Evolutionary conservation across 129 eudicot species (phyloP), one percentile per base, ranked within the genome.

Genomic region (Tagetes erecta): DNA sequence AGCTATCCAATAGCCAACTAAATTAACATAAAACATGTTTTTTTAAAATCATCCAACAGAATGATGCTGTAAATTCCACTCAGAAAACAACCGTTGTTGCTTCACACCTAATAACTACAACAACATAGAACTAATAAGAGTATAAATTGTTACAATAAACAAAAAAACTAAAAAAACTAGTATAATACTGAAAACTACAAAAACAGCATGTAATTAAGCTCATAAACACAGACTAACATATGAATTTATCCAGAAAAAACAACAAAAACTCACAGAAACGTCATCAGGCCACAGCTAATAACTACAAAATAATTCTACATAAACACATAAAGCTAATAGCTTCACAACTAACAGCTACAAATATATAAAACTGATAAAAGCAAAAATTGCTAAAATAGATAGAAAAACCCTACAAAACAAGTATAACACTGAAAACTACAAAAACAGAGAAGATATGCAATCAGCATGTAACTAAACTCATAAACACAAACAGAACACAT

Each of bases 241-340:
- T 12, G 9, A 3, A 39, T 2, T 8, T 6, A 11, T 39, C 39
- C 3, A 8, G 1, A 33, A 30, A 13, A 4, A 35, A n/a, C 9
- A 36, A 3, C 1, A 34, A 2, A 31, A 34, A 50, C 8, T 3
- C 1, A 52, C 3, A 20, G 62, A 41, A 74, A 74, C 83, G 87
- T 44, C 11, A 90, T 97, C 99, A 60, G 97, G 99, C 99, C 99
- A 95, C 96, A 95, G 86, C 97, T 91, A 69, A 95, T 88, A 20
- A 20, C 27, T 20, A 20, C 27, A 20, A 20, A 20, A 20, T 20
- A 20, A 20, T 20, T 20, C 27, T 20, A 20, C 27, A 20, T 20
- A 20, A 20, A 20, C 27, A 20, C 27, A 20, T 20, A 20, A 20
- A 20, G 27, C 27, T 20, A 20, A 20, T 20, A 57, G 64, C 38